Conservation (phyloP, 495 filamentous ascomycete genomes). For the Xylaria bambusicola region DNA sequence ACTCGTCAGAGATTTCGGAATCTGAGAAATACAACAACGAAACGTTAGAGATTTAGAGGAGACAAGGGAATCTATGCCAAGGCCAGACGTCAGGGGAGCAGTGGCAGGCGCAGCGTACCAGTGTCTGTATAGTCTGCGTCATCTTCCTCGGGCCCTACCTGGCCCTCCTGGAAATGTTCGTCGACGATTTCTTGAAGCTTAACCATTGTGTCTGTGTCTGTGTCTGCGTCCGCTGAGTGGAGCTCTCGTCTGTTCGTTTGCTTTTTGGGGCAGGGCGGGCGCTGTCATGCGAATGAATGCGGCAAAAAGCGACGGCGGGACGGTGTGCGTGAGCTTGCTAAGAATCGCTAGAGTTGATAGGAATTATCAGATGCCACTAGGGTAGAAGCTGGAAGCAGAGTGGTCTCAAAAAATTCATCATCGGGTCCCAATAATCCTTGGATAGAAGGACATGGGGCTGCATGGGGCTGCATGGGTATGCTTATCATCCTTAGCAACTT, state of each 20-base stretch:
- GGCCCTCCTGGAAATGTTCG: constrained; percentile 83
- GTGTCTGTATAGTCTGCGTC: constrained; percentile 88
- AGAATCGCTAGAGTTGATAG: no score
- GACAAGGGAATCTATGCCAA: not conserved
- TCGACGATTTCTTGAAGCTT: constrained; percentile 94
- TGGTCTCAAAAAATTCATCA: constrained; percentile 20
- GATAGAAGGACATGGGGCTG: no score
- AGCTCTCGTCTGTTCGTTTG: no score
- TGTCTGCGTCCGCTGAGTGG: not conserved
- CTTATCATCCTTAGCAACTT: not conserved
- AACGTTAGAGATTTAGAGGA: not conserved
- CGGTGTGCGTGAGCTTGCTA: no score
- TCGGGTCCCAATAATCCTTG: constrained; percentile 1
- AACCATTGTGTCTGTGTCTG: constrained; percentile 64
- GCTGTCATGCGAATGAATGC: no score
- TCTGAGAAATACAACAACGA: constrained; percentile 46
- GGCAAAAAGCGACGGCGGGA: no score
- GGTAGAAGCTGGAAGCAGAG: not conserved
- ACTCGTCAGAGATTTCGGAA: constrained; percentile 65
- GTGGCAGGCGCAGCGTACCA: constrained; percentile 55
- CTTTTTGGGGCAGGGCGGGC: no score
- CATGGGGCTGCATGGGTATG: constrained; percentile 13
- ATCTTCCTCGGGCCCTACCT: constrained; percentile 70
- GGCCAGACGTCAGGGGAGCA: not conserved
- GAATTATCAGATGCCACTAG: no score